Conservation (phyloP, 768 basidiomycete genomes). For the Nevesoporus exiguus region DNA sequence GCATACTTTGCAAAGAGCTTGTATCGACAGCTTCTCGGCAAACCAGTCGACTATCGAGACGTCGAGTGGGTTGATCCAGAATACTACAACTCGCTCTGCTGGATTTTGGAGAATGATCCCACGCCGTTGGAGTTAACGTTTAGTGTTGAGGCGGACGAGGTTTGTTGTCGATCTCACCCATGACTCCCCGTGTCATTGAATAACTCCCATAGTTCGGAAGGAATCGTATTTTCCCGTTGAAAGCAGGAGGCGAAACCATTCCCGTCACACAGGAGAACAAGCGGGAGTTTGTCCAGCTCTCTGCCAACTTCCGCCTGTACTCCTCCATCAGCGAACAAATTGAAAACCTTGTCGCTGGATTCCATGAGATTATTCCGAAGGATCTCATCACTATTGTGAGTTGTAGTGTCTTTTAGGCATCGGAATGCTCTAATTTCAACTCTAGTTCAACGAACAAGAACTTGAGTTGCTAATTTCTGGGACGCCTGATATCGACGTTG, state of each 20-base stretch:
- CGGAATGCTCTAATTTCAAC: conserved; percentile 4
- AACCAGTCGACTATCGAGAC: conserved; percentile 92
- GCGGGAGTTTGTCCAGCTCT: conserved; percentile 92
- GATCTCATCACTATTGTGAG: conserved; percentile 90
- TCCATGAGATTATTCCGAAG: conserved; percentile 98
- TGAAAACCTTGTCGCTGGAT: conserved; percentile 82
- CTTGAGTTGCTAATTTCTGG: conserved; percentile 93
- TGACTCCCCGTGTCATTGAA: not conserved
- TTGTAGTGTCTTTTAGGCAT: conserved; percentile 4
- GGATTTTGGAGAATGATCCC: conserved; percentile 97
- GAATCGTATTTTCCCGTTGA: conserved; percentile 83
- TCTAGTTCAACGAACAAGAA: conserved; percentile 90
- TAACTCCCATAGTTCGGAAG: conserved; percentile 67
- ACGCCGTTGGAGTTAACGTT: conserved; percentile 85
- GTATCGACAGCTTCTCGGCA: conserved; percentile 92
- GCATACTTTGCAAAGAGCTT: conserved; percentile 97
- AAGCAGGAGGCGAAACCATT: conserved; percentile 77
- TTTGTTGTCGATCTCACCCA: conserved; percentile 15
- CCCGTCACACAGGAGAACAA: conserved; percentile 96
- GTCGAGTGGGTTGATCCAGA: conserved; percentile 98
- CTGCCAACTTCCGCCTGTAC: conserved; percentile 90
- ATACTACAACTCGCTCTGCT: conserved; percentile 96
- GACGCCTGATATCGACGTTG: conserved; percentile 97
- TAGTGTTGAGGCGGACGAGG: conserved; percentile 95
- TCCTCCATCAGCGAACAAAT: conserved; percentile 96